A percentile compares a stretch with the other conserved stretches of the same genome.
phyloP scores from a whole-genome alignment of 176 grass and related monocot genomes.

The Carex parvula region DNA sequence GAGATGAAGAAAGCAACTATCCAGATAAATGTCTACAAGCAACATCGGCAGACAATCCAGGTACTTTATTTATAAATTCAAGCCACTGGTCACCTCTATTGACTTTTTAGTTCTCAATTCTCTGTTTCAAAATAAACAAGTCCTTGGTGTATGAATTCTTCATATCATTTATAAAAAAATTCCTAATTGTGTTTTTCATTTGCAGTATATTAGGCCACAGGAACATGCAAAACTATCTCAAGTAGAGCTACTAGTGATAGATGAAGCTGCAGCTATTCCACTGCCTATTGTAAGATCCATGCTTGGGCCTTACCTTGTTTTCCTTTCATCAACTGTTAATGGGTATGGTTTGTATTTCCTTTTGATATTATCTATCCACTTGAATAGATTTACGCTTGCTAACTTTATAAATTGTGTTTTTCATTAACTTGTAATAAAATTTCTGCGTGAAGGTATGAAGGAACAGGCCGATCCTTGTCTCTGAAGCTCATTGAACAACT shows the following conservation, averaged over 20 bases:
- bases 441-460: constrained; percentile 72
- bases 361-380: neutral
- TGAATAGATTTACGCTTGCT: neutral
- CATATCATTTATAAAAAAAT: neutral
- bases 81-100: no score
- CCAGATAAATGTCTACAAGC: constrained; percentile 90
- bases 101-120: neutral
- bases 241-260: constrained; percentile 96
- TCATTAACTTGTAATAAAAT: neutral
- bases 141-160: neutral
- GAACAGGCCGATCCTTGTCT: constrained; percentile 87
- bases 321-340: constrained; percentile 88
- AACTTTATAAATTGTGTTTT: neutral
- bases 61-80: constrained; percentile 36
- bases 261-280: constrained; percentile 99
- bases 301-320: constrained; percentile 96
- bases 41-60: constrained; percentile 92
- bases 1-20: constrained; percentile 75
- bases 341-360: constrained; percentile 56
- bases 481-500: constrained; percentile 93
- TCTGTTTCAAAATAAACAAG: neutral
- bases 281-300: constrained; percentile 86
- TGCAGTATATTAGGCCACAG: constrained; percentile 82
- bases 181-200: constrained; percentile 27
- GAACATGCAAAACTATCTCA: constrained; percentile 95